Evolutionary conservation across 1,139 yeast species (phyloP).

Genomic region (Ogataea hybrid): DNA sequence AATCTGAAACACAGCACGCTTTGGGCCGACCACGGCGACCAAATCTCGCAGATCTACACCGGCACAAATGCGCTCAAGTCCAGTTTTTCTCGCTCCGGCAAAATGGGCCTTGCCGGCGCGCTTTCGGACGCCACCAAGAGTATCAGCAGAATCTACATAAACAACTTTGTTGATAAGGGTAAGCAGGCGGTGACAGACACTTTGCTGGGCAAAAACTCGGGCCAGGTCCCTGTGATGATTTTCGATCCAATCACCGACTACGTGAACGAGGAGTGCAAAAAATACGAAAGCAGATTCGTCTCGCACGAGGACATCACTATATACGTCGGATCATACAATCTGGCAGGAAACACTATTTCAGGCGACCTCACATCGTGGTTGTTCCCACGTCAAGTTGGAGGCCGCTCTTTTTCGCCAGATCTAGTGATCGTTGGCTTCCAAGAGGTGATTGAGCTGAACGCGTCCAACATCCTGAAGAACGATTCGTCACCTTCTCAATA

Average conservation of each 20-base stretch:
- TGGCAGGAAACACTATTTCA: conserved; percentile 65
- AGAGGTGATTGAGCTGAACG: conserved; percentile 87
- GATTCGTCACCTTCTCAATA: conserved; percentile 61
- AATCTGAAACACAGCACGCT: conserved; percentile 69
- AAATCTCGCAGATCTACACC: conserved; percentile 92
- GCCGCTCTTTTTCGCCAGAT: conserved; percentile 49
- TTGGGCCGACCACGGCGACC: conserved; percentile 99
- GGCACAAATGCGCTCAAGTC: conserved; percentile 97
- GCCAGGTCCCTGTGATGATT: conserved; percentile 66
- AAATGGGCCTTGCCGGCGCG: conserved; percentile 96
- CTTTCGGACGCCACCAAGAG: conserved; percentile 94
- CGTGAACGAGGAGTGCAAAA: conserved; percentile 59
- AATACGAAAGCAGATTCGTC: conserved; percentile 56
- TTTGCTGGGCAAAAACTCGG: conserved; percentile 74
- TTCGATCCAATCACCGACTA: conserved; percentile 88
- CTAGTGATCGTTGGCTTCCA: conserved; percentile 86
- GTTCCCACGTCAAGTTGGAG: conserved; percentile 63
- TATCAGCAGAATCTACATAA: conserved; percentile 91
- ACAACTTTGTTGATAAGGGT: conserved; percentile 89
- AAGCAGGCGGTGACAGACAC: conserved; percentile 87
- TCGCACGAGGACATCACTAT: conserved; percentile 57
- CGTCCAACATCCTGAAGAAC: conserved; percentile 73
- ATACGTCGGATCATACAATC: conserved; percentile 84
- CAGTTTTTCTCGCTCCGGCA: conserved; percentile 90
- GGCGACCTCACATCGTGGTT: conserved; percentile 74